These are phyloP conservation scores for Kodamaea fungicola DNA, from an alignment of 1,139 yeast species.

Conservation along the genomic window DNA sequence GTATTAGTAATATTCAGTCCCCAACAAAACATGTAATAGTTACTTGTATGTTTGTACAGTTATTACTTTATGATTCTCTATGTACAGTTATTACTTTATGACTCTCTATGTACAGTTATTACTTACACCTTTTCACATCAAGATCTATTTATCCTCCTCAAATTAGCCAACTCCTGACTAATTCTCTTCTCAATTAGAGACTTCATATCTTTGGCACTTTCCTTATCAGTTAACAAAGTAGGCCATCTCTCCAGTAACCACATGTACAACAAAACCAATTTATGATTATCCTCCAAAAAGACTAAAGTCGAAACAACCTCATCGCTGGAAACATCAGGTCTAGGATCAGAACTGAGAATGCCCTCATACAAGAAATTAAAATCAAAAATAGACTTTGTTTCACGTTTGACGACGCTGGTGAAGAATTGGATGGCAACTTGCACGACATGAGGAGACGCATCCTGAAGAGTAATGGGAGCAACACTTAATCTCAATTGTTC, in stretches of 20 bases:
- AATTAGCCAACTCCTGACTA: slow-evolving; percentile 52
- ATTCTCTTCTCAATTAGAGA: slow-evolving; percentile 62
- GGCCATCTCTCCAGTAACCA: slow-evolving; percentile 93
- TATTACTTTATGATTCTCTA: too few species aligned
- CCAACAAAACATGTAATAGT: too few species aligned
- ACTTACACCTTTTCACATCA: neutral
- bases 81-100: too few species aligned
- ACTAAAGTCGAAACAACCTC: slow-evolving; percentile 38
- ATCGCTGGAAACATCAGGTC: slow-evolving; percentile 16
- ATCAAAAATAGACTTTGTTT: slow-evolving; percentile 42
- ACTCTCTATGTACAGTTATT: neutral
- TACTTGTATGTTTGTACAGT: too few species aligned
- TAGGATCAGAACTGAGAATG: slow-evolving; percentile 23
- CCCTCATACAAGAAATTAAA: slow-evolving; percentile 35
- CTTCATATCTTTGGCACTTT: slow-evolving; percentile 69
- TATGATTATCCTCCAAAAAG: slow-evolving; percentile 67
- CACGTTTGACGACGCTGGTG: slow-evolving; percentile 33
- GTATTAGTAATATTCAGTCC: too few species aligned
- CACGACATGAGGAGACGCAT: slow-evolving; percentile 23
- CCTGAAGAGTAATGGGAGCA: slow-evolving; percentile 49
- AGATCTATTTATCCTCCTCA: slow-evolving; percentile 22
- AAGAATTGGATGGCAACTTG: slow-evolving; percentile 33
- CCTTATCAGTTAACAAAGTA: slow-evolving; percentile 69
- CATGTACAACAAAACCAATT: slow-evolving; percentile 62
- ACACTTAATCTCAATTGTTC: slow-evolving; percentile 60